These are phyloP conservation scores for Mimosa pudica DNA, from an alignment of 306 rosid genomes.

Conservation along the genomic window DNA sequence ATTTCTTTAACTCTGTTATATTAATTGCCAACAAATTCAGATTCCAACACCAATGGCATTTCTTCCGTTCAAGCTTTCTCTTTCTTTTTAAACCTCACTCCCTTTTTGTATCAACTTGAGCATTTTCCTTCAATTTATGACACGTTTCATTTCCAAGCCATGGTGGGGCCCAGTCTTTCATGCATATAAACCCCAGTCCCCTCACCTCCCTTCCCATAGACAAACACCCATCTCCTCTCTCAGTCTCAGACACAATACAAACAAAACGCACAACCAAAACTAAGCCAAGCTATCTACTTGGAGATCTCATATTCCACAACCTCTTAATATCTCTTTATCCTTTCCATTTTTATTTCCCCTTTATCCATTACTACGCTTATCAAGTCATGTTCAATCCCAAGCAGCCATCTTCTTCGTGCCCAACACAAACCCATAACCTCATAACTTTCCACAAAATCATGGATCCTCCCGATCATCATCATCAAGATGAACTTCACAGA, in stretches of 20 bases:
- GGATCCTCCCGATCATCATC: constrained; percentile 21
- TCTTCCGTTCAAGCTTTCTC: constrained; percentile 36
- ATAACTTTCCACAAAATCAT: constrained; percentile 44
- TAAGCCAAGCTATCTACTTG: constrained; percentile 1
- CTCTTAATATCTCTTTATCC: constrained; percentile 1
- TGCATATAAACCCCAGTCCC: constrained; percentile 60
- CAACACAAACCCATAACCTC: constrained; percentile 51
- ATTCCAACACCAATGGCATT: constrained; percentile 13
- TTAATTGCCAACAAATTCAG: background rate
- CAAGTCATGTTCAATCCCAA: constrained; percentile 60
- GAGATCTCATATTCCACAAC: constrained; percentile 16
- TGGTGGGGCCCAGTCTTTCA: constrained; percentile 46
- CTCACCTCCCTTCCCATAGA: constrained; percentile 42
- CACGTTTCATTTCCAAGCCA: constrained; percentile 42
- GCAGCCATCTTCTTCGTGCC: constrained; percentile 54
- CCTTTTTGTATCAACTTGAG: background rate
- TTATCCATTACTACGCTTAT: constrained; percentile 21
- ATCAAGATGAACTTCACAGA: constrained; percentile 62
- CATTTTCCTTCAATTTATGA: constrained; percentile 40
- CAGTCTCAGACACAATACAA: constrained; percentile 22
- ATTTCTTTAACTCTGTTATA: background rate
- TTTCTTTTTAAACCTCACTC: constrained; percentile 6
- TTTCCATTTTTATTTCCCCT: background rate
- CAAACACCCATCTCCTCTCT: constrained; percentile 31
- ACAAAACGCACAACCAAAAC: constrained; percentile 29